phyloP scores from a whole-genome alignment of 2,329 filamentous ascomycete genomes.

The Pyricularia grisea region DNA sequence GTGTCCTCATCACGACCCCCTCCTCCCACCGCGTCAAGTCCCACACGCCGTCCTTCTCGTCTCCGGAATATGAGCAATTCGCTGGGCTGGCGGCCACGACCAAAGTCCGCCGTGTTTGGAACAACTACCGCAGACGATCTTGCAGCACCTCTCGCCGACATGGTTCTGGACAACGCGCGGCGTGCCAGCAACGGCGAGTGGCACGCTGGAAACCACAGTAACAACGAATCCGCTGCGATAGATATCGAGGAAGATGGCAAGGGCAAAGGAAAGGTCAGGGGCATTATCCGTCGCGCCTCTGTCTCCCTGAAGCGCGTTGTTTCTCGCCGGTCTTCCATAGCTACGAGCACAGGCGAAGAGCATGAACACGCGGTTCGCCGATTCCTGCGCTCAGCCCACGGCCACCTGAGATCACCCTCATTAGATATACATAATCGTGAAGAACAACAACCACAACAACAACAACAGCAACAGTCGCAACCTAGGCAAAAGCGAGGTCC shows the following conservation, averaged over 20 bases:
- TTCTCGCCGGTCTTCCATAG: constrained; percentile 34
- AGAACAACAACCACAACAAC: neutral
- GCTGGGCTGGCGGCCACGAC: constrained; percentile 35
- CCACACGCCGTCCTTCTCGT: constrained; percentile 13
- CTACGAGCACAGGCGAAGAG: constrained; percentile 19
- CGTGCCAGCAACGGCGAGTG: neutral
- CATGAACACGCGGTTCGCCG: constrained; percentile 10
- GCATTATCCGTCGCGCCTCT: constrained; percentile 46
- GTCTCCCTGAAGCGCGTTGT: constrained; percentile 42
- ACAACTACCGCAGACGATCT: constrained; percentile 18
- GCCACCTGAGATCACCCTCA: constrained; percentile 9
- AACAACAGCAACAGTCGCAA: constrained; percentile 9
- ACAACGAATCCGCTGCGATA: constrained; percentile 10
- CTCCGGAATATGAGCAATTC: constrained; percentile 41
- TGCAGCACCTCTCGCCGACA: constrained; percentile 12
- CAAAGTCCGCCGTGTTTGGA: constrained; percentile 30
- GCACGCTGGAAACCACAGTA: neutral
- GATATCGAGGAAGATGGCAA: constrained; percentile 7
- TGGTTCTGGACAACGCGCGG: constrained; percentile 19
- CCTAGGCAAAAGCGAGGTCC: constrained; percentile 1
- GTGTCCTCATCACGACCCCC: constrained; percentile 12
- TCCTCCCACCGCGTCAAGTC: constrained; percentile 19
- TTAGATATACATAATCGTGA: neutral
- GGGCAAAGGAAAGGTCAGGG: constrained; percentile 28
- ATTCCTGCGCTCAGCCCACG: constrained; percentile 17